phyloP scores from a whole-genome alignment of 768 basidiomycete species.

The Cystobasidium ongulense region DNA sequence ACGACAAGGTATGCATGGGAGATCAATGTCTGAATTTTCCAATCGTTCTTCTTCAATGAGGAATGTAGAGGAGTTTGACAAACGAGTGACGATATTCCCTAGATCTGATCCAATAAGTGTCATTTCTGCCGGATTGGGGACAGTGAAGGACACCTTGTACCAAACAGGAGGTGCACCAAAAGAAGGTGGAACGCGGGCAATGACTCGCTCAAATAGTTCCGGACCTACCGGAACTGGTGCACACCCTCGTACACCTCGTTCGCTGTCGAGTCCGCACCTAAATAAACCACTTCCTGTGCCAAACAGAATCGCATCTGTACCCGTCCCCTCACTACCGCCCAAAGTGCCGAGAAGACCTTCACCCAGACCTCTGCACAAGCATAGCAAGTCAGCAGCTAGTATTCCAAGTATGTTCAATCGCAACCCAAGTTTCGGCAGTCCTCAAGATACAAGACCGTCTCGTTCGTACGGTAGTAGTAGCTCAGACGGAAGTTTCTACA shows the following conservation, averaged over 20 bases:
- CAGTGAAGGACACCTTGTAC: slow-evolving; percentile 21
- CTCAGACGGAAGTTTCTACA: neutral
- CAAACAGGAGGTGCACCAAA: neutral
- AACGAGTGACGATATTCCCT: neutral
- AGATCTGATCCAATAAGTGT: slow-evolving; percentile 8
- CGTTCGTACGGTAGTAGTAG: neutral
- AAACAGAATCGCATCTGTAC: neutral
- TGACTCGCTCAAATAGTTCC: neutral
- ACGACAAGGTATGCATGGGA: neutral
- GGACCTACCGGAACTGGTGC: neutral
- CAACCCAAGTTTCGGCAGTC: neutral
- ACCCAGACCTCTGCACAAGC: neutral
- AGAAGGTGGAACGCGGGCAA: neutral
- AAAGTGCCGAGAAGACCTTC: neutral
- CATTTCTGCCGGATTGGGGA: neutral
- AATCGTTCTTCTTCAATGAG: neutral
- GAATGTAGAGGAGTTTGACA: neutral
- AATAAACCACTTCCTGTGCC: neutral
- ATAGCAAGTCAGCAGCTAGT: slow-evolving; percentile 8
- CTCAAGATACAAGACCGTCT: neutral
- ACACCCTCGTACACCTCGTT: neutral
- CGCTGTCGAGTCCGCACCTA: neutral
- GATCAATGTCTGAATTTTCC: neutral
- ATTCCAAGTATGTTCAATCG: slow-evolving; percentile 7
- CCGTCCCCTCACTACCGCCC: neutral